Conservation (phyloP, 306 rosid genomes). For the Astragalus membranaceus region DNA sequence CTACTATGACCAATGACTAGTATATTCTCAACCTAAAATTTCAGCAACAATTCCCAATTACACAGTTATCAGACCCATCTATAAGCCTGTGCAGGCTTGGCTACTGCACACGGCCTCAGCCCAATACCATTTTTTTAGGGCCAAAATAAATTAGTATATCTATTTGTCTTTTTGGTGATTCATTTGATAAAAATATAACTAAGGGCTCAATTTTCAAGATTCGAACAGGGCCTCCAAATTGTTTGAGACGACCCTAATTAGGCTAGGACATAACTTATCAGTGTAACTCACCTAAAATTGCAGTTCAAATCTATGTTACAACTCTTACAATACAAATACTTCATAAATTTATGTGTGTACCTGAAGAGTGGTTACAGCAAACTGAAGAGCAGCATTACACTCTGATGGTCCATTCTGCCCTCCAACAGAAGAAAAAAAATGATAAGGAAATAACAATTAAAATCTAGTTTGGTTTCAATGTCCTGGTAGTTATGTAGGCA, state of each 20-base stretch:
- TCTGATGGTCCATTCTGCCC: constrained; percentile 77
- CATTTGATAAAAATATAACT: too few species aligned
- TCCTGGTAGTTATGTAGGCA: not conserved
- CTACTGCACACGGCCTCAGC: not conserved
- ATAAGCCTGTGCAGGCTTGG: not conserved
- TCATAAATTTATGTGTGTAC: constrained; percentile 22
- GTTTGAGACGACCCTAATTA: too few species aligned
- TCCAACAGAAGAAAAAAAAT: not conserved
- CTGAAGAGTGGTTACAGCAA: constrained; percentile 72
- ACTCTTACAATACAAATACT: not conserved
- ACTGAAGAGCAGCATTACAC: constrained; percentile 89
- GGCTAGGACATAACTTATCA: too few species aligned
- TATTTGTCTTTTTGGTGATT: too few species aligned
- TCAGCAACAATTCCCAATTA: constrained; percentile 5
- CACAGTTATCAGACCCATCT: not conserved
- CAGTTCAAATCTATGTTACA: not conserved
- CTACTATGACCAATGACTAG: constrained; percentile 83
- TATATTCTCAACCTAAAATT: constrained; percentile 68
- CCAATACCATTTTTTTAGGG: too few species aligned
- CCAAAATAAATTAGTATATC: too few species aligned
- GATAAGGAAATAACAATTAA: not conserved
- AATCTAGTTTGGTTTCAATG: constrained; percentile 6
- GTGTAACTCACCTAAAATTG: too few species aligned
- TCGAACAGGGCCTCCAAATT: too few species aligned
- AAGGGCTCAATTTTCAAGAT: too few species aligned